A percentile compares a stretch with the other conserved stretches of the same genome.
Conservation (phyloP, 2,329 filamentous ascomycete genomes). For the Rhynchosporium secalis region DNA sequence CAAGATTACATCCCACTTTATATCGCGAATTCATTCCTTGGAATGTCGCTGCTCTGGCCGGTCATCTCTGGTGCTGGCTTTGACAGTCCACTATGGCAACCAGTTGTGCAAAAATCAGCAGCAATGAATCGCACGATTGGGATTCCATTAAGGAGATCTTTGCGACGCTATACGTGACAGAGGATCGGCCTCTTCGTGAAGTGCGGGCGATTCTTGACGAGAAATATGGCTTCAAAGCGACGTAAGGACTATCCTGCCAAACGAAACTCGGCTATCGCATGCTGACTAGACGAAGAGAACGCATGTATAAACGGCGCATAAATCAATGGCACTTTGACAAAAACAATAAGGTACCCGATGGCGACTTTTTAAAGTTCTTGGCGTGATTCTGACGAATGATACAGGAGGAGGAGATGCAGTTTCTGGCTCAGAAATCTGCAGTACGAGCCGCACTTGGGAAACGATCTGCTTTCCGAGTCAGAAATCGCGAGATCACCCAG, state of each 20-base stretch:
- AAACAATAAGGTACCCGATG: conserved; percentile 12
- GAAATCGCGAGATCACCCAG: conserved; percentile 11
- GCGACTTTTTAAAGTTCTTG: neutral
- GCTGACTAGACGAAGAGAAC: conserved; percentile 4
- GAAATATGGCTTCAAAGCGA: conserved; percentile 14
- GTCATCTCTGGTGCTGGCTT: conserved; percentile 6
- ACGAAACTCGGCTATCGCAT: neutral
- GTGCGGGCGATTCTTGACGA: conserved; percentile 8
- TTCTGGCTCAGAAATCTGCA: conserved; percentile 11
- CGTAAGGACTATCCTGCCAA: neutral
- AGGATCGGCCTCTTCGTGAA: conserved; percentile 12
- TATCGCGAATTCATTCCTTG: neutral
- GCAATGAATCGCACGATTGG: conserved; percentile 13
- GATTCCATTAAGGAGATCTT: conserved; percentile 7
- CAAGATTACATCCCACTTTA: conserved; percentile 5
- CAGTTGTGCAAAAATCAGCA: conserved; percentile 11
- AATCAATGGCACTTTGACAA: conserved; percentile 12
- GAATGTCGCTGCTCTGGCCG: conserved; percentile 1
- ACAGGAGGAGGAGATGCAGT: conserved; percentile 14
- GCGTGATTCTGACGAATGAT: conserved; percentile 8
- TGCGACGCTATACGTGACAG: conserved; percentile 7
- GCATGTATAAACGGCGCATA: conserved; percentile 13
- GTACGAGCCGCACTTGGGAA: conserved; percentile 9
- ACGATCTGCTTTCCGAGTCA: conserved; percentile 11
- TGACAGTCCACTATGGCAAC: conserved; percentile 13